These are phyloP conservation scores for Leucosporidium yakuticum DNA, from an alignment of 768 basidiomycete genomes.

Conservation along the genomic window DNA sequence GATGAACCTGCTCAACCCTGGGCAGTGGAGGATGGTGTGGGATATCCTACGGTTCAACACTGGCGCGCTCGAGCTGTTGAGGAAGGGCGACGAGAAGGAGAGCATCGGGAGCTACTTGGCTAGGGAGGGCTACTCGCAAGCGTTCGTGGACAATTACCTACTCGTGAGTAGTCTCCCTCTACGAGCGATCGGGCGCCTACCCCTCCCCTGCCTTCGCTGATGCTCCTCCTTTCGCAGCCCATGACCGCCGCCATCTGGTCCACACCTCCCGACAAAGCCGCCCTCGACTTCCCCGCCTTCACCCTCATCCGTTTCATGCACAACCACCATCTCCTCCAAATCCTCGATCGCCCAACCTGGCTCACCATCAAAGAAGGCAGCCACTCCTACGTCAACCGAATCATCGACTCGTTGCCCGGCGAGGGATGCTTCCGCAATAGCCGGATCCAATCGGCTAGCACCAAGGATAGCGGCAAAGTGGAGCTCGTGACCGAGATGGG, in stretches of 20 bases:
- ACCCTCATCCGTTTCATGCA: conserved; percentile 68
- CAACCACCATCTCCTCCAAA: conserved; percentile 68
- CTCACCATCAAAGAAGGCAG: conserved; percentile 61
- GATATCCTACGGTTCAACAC: conserved; percentile 69
- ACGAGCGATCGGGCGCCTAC: not conserved
- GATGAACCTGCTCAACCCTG: conserved; percentile 56
- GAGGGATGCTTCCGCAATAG: conserved; percentile 39
- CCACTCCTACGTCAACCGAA: conserved; percentile 60
- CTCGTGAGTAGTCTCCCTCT: conserved; percentile 51
- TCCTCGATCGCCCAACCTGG: conserved; percentile 66
- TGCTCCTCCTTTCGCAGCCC: conserved; percentile 48
- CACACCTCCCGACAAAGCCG: conserved; percentile 64
- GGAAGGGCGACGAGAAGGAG: conserved; percentile 39
- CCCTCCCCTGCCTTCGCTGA: not conserved
- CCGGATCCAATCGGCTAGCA: conserved; percentile 58
- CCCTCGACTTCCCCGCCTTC: conserved; percentile 62
- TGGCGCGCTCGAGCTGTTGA: conserved; percentile 54
- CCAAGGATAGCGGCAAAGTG: conserved; percentile 47
- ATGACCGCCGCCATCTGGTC: conserved; percentile 80
- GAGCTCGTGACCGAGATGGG: conserved; percentile 51
- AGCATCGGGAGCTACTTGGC: conserved; percentile 57
- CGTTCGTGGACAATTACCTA: conserved; percentile 67
- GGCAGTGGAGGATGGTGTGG: conserved; percentile 67
- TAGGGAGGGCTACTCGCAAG: conserved; percentile 59
- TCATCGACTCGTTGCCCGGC: conserved; percentile 54